Evolutionary conservation across 208 protist genomes (phyloP).

Genomic region (Wallacemonas collosoma): DNA sequence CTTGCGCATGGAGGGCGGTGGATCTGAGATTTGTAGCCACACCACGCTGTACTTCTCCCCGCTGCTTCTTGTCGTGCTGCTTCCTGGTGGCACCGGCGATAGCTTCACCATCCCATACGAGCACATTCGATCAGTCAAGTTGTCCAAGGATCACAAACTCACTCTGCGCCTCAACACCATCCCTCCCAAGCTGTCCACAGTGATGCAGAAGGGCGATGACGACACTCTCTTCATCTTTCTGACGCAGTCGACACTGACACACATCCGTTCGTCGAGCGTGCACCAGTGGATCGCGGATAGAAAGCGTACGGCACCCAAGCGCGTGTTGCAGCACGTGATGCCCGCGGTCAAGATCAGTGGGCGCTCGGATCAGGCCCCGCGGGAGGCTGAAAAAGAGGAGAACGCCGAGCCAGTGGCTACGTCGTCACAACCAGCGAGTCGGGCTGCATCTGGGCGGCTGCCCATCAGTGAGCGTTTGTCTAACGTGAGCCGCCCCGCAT

Average conservation of each 20-base stretch:
- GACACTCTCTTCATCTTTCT: conserved; percentile 73
- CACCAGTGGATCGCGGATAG: conserved; percentile 82
- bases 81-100: conserved; percentile 47
- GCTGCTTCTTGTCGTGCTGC: conserved; percentile 65
- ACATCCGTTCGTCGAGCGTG: conserved; percentile 53
- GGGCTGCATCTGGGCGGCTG: neutral
- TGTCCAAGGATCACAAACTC: conserved; percentile 74
- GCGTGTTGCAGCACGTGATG: conserved; percentile 17
- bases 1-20: conserved; percentile 58
- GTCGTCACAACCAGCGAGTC: neutral
- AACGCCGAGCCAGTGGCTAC: neutral
- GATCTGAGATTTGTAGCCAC: conserved; percentile 55
- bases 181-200: conserved; percentile 50
- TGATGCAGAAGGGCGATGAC: conserved; percentile 53
- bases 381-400: neutral
- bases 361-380: neutral
- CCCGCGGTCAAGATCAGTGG: neutral
- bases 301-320: conserved; percentile 60
- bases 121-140: conserved; percentile 80
- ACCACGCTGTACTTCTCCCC: conserved; percentile 85
- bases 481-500: conserved; percentile 11
- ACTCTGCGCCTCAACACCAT: conserved; percentile 69
- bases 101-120: conserved; percentile 88
- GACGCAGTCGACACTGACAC: conserved; percentile 63
- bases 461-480: conserved; percentile 18